phyloP scores from a whole-genome alignment of 2,329 filamentous ascomycete species.

The Huntiella savannae region DNA sequence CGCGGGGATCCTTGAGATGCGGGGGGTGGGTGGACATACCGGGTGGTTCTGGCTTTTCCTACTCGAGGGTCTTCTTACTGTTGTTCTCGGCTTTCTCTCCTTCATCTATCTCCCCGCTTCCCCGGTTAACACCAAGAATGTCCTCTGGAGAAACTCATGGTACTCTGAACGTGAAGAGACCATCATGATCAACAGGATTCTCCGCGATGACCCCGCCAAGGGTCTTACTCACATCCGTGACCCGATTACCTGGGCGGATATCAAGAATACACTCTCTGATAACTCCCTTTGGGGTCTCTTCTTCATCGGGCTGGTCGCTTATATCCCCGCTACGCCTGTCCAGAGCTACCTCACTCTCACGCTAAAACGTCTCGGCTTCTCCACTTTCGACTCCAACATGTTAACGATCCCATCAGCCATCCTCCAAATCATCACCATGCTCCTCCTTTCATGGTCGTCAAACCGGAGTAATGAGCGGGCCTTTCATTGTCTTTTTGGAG shows the following conservation, averaged over 20 bases:
- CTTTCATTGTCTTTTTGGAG: slow-evolving; percentile 16
- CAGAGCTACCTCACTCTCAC: slow-evolving; percentile 16
- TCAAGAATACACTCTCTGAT: slow-evolving; percentile 30
- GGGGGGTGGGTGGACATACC: slow-evolving; percentile 31
- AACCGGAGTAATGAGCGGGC: slow-evolving; percentile 17
- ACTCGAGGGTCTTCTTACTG: slow-evolving; percentile 47
- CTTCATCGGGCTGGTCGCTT: slow-evolving; percentile 14
- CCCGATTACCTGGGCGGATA: slow-evolving; percentile 25
- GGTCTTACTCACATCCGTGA: slow-evolving; percentile 36
- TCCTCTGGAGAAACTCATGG: slow-evolving; percentile 37
- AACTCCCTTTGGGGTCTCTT: slow-evolving; percentile 39
- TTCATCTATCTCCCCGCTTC: slow-evolving; percentile 43
- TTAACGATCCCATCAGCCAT: slow-evolving; percentile 28
- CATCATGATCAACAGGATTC: slow-evolving; percentile 36
- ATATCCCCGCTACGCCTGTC: slow-evolving; percentile 14
- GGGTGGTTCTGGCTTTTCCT: slow-evolving; percentile 48
- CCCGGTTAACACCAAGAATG: slow-evolving; percentile 43
- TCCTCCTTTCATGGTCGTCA: slow-evolving; percentile 17
- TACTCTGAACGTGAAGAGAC: slow-evolving; percentile 37
- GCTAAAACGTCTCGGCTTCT: slow-evolving; percentile 15
- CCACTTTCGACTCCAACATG: slow-evolving; percentile 34
- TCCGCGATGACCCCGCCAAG: slow-evolving; percentile 36
- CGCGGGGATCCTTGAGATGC: slow-evolving; percentile 48
- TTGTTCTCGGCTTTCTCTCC: slow-evolving; percentile 40
- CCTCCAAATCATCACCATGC: slow-evolving; percentile 12